Percentiles rank a stretch among this genome's conserved stretches.
These are phyloP conservation scores for Saturnispora mendoncae DNA, from an alignment of 805 yeast genomes.

Conservation along the genomic window DNA sequence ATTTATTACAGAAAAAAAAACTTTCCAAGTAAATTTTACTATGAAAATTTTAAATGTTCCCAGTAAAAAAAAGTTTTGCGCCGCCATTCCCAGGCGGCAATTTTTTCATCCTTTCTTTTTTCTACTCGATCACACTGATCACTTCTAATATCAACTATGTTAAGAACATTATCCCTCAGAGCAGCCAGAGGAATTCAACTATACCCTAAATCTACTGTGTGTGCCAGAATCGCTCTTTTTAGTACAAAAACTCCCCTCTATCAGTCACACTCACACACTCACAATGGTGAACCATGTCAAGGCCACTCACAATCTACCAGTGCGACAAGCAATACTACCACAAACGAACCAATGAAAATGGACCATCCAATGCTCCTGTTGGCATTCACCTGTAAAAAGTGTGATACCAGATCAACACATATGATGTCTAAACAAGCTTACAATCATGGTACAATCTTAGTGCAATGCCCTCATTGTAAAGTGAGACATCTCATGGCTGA, in stretches of 20 bases:
- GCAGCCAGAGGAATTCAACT: no score
- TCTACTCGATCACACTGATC: no score
- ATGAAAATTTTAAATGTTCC: neutral
- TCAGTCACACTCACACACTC: constrained; percentile 11
- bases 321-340: neutral
- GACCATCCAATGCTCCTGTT: constrained; percentile 78
- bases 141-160: no score
- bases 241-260: neutral
- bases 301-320: constrained; percentile 12
- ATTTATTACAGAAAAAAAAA: no score
- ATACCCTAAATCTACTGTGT: no score
- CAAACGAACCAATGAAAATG: constrained; percentile 30
- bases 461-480: constrained; percentile 88
- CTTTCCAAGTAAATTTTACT: neutral
- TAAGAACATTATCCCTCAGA: no score
- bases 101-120: neutral
- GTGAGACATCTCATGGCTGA: constrained; percentile 89
- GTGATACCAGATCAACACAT: constrained; percentile 78
- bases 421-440: constrained; percentile 91
- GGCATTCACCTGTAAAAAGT: constrained; percentile 87
- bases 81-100: neutral
- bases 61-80: neutral
- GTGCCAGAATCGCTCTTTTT: no score
- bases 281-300: constrained; percentile 12
- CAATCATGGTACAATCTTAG: constrained; percentile 72